Evolutionary conservation across 345 rosid species (phyloP).

Genomic region (Melaleuca alternifolia): DNA sequence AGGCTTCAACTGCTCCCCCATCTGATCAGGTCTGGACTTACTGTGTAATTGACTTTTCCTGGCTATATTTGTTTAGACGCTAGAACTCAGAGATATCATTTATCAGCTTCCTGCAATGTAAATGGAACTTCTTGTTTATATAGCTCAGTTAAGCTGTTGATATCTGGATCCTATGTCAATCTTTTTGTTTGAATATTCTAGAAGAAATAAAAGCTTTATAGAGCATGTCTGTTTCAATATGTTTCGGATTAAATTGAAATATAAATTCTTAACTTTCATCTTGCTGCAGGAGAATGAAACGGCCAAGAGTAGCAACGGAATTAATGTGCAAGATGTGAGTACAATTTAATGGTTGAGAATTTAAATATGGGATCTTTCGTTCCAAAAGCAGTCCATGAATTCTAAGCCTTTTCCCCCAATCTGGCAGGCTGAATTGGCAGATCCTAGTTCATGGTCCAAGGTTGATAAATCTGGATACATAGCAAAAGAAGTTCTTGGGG

Average conservation of each 20-base stretch:
- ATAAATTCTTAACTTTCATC: neutral
- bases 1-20: slow-evolving; percentile 56
- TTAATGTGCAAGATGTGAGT: slow-evolving; percentile 55
- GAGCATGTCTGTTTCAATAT: neutral
- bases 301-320: slow-evolving; percentile 27
- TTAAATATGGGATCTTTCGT: slow-evolving; percentile 19
- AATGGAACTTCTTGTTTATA: neutral
- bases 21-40: slow-evolving; percentile 68
- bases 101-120: neutral
- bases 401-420: neutral
- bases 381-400: neutral
- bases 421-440: slow-evolving; percentile 58
- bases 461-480: slow-evolving; percentile 61
- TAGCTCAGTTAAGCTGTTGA: neutral
- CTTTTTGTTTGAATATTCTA: neutral
- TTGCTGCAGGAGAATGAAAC: slow-evolving; percentile 59
- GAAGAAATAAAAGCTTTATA: neutral
- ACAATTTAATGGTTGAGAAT: slow-evolving; percentile 1
- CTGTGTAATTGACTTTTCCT: neutral
- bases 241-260: neutral
- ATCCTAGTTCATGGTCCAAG: slow-evolving; percentile 53
- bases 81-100: neutral
- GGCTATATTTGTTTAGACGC: neutral
- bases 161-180: neutral
- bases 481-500: slow-evolving; percentile 60